Base-by-base conservation (phyloP, 257 asterid genomes). In the Ajuga chamaepitys region DNA sequence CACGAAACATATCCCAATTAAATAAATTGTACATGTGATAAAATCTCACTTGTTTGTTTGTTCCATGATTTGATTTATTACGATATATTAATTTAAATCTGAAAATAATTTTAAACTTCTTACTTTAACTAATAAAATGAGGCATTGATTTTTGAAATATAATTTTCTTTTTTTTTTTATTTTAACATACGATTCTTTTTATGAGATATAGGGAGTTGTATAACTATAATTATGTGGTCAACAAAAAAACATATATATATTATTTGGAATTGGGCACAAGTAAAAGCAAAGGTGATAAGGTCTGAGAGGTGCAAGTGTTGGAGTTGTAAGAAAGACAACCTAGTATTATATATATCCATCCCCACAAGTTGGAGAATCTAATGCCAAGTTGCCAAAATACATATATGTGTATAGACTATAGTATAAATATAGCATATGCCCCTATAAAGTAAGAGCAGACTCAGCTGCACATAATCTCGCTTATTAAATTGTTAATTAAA, bases 351-450 rank as follows among this genome's bases (percentile, higher is more conserved):
- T 54, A 55, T 40, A 62, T 72, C 65, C 58, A 22, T 40, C 67
- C 77, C 65, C 58, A 22, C 63, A 71, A 64, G 53, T 34, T 10
- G 51, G 66, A 55, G 76, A 71, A 71, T 71, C 71, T 55, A 71
- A 71, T 71, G 28, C 71, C 67, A 25, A 56, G 5, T 45, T 2
- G 20, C 10, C 21, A 14, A 11, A 45, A 5, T 45, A 14, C 16
- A 45, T 45, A 45, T 45, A 45, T 10, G 10, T 10, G 10, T 40
- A 45, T 45, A 45, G 34, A 28, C 37, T 4, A 17, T 16, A 46
- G 35, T 21, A 58, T 59, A 59, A 7, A 24, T 9, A 52, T 13
- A 48, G 64, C 67, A 64, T 56, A 72, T 72, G 76, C 76, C 48
- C 24, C 3, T 46, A 46, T 16, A 64, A 57, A 64, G 55, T 57